phyloP scores from a whole-genome alignment of 768 basidiomycete genomes.

The Kwoniella europaea region DNA sequence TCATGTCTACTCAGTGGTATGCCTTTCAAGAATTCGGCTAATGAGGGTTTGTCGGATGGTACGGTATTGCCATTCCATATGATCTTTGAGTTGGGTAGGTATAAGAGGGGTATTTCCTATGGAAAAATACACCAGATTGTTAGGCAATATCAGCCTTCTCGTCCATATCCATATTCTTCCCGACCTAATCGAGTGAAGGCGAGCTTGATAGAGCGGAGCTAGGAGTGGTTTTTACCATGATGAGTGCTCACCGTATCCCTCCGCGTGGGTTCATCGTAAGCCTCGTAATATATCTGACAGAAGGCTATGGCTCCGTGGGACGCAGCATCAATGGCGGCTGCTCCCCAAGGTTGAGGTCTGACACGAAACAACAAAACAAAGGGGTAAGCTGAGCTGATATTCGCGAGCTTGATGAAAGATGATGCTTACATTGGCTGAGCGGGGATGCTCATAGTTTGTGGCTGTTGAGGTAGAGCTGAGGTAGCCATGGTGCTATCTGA shows the following conservation, averaged over 20 bases:
- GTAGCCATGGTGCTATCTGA: neutral
- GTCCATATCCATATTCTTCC: no score
- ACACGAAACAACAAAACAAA: neutral
- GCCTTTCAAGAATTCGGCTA: slow-evolving; percentile 39
- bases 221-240: neutral
- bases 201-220: no score
- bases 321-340: slow-evolving; percentile 46
- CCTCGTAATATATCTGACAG: slow-evolving; percentile 53
- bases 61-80: slow-evolving; percentile 53
- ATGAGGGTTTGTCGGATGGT: slow-evolving; percentile 14
- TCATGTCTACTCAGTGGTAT: slow-evolving; percentile 50
- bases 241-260: slow-evolving; percentile 35
- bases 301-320: slow-evolving; percentile 53
- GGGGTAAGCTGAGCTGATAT: neutral
- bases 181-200: no score
- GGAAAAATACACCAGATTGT: no score
- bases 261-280: slow-evolving; percentile 51
- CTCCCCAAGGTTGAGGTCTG: slow-evolving; percentile 38
- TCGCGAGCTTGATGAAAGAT: no score
- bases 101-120: slow-evolving; percentile 48
- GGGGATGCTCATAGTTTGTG: neutral
- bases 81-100: slow-evolving; percentile 43
- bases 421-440: slow-evolving; percentile 9
- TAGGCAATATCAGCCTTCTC: no score
- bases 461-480: neutral